phyloP scores from a whole-genome alignment of 139 green algal species.

The Chlorella sp. region DNA sequence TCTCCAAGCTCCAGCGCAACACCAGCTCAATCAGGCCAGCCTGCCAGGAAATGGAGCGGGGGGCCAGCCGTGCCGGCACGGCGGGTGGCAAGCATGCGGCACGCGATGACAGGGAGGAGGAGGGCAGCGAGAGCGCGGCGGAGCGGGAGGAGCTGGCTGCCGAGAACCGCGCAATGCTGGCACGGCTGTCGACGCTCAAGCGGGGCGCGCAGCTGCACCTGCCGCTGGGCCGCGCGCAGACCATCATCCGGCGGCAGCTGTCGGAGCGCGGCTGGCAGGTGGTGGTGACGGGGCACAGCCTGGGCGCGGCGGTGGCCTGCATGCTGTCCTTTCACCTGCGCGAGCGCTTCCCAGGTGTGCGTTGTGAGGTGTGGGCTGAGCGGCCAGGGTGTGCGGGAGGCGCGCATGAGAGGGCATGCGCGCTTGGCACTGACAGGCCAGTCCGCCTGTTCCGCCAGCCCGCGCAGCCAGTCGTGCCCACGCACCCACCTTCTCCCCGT shows the following conservation, averaged over 20 bases:
- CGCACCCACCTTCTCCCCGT: background rate
- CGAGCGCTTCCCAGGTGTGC: conserved; percentile 40
- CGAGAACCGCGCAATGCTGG: background rate
- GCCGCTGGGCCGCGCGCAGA: conserved; percentile 22
- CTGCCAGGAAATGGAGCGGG: too few species aligned
- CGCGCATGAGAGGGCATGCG: background rate
- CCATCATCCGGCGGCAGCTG: conserved; percentile 25
- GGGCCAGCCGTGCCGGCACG: too few species aligned
- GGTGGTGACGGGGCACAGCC: conserved; percentile 69
- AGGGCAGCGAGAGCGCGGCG: too few species aligned
- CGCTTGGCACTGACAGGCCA: background rate
- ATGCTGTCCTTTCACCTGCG: conserved; percentile 64
- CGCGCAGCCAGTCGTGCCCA: too few species aligned
- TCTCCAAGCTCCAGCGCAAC: conserved; percentile 18
- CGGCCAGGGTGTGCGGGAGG: background rate
- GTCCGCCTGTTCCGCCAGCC: background rate
- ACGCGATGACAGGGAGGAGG: too few species aligned
- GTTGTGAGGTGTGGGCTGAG: background rate
- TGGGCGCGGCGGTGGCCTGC: conserved; percentile 68
- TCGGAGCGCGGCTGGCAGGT: conserved; percentile 54
- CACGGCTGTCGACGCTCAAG: background rate
- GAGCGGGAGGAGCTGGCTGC: too few species aligned
- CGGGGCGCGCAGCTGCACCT: conserved; percentile 12
- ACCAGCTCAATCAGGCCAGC: too few species aligned
- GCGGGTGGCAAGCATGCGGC: too few species aligned